Conservation (phyloP, 2,329 filamentous ascomycete genomes). For the Karstenula rhodostoma region DNA sequence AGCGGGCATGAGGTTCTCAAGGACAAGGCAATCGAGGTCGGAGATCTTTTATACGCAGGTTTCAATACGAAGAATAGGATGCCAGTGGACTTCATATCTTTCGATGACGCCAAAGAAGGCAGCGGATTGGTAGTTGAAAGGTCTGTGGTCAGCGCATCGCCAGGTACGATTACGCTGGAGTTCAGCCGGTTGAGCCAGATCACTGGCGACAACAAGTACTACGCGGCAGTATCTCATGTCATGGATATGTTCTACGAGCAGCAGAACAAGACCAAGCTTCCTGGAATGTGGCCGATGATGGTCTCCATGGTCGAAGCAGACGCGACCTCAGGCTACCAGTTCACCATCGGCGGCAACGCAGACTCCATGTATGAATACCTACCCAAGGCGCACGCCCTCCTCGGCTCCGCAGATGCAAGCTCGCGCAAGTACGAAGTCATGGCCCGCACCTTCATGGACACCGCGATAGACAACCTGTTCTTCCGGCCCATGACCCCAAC, state of each 20-base stretch:
- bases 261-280: constrained; percentile 74
- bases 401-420: constrained; percentile 54
- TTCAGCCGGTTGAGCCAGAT: constrained; percentile 90
- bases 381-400: constrained; percentile 56
- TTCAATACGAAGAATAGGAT: constrained; percentile 94
- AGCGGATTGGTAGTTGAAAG: constrained; percentile 68
- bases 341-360: constrained; percentile 45
- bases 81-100: constrained; percentile 68
- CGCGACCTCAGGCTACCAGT: constrained; percentile 39
- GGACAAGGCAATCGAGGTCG: constrained; percentile 79
- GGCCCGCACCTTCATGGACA: constrained; percentile 60
- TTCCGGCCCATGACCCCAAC: constrained; percentile 58
- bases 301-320: constrained; percentile 54
- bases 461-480: constrained; percentile 55
- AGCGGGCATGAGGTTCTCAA: constrained; percentile 76
- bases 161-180: constrained; percentile 81
- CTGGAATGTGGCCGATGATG: constrained; percentile 80
- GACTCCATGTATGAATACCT: constrained; percentile 52
- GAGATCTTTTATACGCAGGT: constrained; percentile 77
- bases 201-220: constrained; percentile 82
- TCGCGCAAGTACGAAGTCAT: constrained; percentile 57
- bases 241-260: constrained; percentile 79
- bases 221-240: constrained; percentile 87
- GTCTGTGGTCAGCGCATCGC: constrained; percentile 31
- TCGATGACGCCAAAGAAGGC: constrained; percentile 42